phyloP scores from a whole-genome alignment of 2,329 filamentous ascomycete species.

The Cytospora paraplurivora region DNA sequence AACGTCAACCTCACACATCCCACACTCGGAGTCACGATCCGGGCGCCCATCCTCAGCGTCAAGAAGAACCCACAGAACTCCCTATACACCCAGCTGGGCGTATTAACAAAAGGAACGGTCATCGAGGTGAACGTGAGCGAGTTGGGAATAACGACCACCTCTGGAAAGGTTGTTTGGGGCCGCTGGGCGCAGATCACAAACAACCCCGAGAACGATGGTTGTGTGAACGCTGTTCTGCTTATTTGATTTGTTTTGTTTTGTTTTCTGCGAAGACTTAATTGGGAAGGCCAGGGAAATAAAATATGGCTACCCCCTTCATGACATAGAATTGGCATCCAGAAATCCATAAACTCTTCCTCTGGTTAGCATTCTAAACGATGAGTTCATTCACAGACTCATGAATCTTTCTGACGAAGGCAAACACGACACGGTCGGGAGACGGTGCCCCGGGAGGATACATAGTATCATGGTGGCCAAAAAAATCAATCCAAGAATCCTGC shows the following conservation, averaged over 20 bases:
- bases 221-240: slow-evolving; percentile 37
- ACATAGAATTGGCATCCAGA: no score
- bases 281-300: no score
- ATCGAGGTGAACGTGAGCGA: slow-evolving; percentile 94
- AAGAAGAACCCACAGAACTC: slow-evolving; percentile 85
- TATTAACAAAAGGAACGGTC: slow-evolving; percentile 77
- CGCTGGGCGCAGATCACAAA: slow-evolving; percentile 74
- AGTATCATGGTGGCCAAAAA: no score
- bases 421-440: no score
- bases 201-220: slow-evolving; percentile 46
- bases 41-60: slow-evolving; percentile 60
- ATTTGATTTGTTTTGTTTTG: slow-evolving; percentile 26
- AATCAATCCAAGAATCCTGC: no score
- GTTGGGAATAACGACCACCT: slow-evolving; percentile 84
- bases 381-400: no score
- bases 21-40: slow-evolving; percentile 72
- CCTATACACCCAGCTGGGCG: slow-evolving; percentile 89
- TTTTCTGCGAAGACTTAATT: no score
- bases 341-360: no score
- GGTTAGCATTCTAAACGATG: no score
- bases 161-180: slow-evolving; percentile 93
- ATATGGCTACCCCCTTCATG: no score
- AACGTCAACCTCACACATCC: slow-evolving; percentile 63
- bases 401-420: no score
- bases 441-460: no score